Percentiles rank a stretch among this genome's conserved stretches.
Evolutionary conservation across 495 filamentous ascomycete species (phyloP).

Genomic region (Trichocladium antarcticum): DNA sequence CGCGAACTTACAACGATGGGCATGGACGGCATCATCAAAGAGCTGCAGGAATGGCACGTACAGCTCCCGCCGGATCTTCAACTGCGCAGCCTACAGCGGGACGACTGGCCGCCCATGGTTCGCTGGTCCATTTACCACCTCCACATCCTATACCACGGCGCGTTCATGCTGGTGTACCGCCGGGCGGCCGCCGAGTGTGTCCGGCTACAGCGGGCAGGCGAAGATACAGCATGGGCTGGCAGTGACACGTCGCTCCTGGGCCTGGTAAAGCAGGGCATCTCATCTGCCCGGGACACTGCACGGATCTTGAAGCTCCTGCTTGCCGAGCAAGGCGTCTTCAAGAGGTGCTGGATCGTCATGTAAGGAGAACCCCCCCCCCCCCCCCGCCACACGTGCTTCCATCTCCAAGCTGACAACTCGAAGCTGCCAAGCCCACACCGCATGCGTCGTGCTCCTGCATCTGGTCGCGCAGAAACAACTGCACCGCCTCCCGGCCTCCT

Average conservation of each 20-base stretch:
- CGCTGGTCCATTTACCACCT: slow-evolving; percentile 24
- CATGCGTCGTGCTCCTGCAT: slow-evolving; percentile 23
- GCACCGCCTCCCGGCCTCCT: slow-evolving; percentile 13
- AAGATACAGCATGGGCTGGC: not conserved
- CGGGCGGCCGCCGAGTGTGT: slow-evolving; percentile 20
- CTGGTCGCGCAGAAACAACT: slow-evolving; percentile 22
- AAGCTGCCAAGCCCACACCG: slow-evolving; percentile 27
- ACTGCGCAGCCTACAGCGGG: slow-evolving; percentile 5
- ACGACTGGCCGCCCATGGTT: slow-evolving; percentile 4
- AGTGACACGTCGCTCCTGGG: slow-evolving; percentile 3
- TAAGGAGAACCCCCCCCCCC: slow-evolving; percentile 8
- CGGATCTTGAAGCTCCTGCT: slow-evolving; percentile 20
- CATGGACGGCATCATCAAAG: slow-evolving; percentile 16
- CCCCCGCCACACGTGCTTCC: not conserved
- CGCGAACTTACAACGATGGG: slow-evolving; percentile 14
- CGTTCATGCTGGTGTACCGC: slow-evolving; percentile 27
- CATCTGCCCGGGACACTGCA: slow-evolving; percentile 20
- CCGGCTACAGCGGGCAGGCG: not conserved
- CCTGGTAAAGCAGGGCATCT: slow-evolving; percentile 13
- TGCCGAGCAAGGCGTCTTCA: slow-evolving; percentile 20
- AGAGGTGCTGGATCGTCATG: slow-evolving; percentile 28
- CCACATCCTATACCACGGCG: slow-evolving; percentile 26
- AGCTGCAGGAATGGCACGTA: slow-evolving; percentile 18
- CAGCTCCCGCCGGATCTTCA: slow-evolving; percentile 16
- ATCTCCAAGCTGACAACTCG: not conserved